phyloP scores from a whole-genome alignment of 2,329 filamentous ascomycete species.

The Coniella vitis region DNA sequence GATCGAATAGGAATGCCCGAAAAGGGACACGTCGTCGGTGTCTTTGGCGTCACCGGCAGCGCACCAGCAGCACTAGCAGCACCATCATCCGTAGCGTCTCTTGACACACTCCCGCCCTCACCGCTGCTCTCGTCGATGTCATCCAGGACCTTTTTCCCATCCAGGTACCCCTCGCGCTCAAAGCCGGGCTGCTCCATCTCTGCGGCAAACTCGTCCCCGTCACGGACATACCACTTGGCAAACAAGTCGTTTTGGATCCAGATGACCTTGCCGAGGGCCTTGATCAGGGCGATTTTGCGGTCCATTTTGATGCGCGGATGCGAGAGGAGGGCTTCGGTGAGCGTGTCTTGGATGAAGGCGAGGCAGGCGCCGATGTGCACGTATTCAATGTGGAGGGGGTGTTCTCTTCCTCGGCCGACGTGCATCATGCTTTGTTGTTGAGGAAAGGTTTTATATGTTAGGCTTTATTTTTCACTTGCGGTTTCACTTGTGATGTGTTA shows the following conservation, averaged over 20 bases:
- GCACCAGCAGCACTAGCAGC: conserved; percentile 9
- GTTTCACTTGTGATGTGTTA: too few relatives aligned
- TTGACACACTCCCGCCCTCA: too few relatives aligned
- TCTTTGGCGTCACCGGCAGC: conserved; percentile 6
- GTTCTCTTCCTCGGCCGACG: conserved; percentile 63
- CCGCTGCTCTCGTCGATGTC: conserved; percentile 30
- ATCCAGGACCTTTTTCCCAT: conserved; percentile 53
- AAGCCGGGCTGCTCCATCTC: conserved; percentile 41
- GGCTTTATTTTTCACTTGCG: not conserved
- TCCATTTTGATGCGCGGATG: conserved; percentile 60
- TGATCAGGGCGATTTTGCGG: conserved; percentile 66
- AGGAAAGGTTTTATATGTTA: not conserved
- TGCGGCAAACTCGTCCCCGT: conserved; percentile 54
- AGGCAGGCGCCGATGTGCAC: conserved; percentile 68
- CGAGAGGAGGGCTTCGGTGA: conserved; percentile 69
- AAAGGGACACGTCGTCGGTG: conserved; percentile 12
- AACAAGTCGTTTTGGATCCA: conserved; percentile 87
- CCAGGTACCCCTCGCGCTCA: conserved; percentile 57
- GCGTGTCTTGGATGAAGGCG: conserved; percentile 69
- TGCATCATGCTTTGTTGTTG: conserved; percentile 64
- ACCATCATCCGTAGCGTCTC: too few relatives aligned
- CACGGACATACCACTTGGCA: conserved; percentile 71
- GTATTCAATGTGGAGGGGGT: conserved; percentile 73
- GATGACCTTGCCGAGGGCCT: conserved; percentile 72
- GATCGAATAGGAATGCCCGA: conserved; percentile 12